Conservation (phyloP, 768 basidiomycete genomes). For the Macrolepiota dolichaula region DNA sequence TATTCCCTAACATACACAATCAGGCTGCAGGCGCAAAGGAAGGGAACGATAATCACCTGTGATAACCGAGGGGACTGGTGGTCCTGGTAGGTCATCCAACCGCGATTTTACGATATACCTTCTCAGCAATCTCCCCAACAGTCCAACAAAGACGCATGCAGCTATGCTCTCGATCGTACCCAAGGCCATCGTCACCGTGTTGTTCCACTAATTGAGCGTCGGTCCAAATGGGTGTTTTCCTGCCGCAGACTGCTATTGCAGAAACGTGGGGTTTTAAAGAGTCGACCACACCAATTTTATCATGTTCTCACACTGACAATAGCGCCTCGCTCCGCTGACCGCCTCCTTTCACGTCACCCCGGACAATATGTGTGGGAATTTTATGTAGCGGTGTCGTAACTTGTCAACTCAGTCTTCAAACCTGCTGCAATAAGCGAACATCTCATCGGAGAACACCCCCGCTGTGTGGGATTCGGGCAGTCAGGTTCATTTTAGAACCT, state of each 20-base stretch:
- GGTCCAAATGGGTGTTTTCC: neutral
- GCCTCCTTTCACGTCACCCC: neutral
- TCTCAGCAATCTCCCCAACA: neutral
- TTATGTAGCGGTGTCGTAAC: too few relatives aligned
- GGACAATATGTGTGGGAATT: neutral
- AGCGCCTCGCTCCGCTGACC: conserved; percentile 1
- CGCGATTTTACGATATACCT: conserved; percentile 1
- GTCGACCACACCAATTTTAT: neutral
- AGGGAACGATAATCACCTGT: conserved; percentile 23
- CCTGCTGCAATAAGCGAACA: too few relatives aligned
- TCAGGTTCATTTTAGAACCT: too few relatives aligned
- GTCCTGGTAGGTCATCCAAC: conserved; percentile 10
- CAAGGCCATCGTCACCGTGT: neutral
- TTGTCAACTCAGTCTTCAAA: too few relatives aligned
- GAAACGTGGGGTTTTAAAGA: neutral
- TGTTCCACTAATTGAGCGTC: neutral
- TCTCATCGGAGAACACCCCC: too few relatives aligned
- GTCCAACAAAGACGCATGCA: neutral
- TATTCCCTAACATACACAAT: conserved; percentile 25
- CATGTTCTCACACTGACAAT: neutral
- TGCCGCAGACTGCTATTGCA: neutral
- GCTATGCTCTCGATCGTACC: neutral
- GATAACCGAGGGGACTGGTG: conserved; percentile 23
- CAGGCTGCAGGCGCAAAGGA: neutral
- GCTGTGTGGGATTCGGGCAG: too few relatives aligned